Evolutionary conservation across 495 filamentous ascomycete species (phyloP).

Genomic region (Pyrenopolyporus hunteri): DNA sequence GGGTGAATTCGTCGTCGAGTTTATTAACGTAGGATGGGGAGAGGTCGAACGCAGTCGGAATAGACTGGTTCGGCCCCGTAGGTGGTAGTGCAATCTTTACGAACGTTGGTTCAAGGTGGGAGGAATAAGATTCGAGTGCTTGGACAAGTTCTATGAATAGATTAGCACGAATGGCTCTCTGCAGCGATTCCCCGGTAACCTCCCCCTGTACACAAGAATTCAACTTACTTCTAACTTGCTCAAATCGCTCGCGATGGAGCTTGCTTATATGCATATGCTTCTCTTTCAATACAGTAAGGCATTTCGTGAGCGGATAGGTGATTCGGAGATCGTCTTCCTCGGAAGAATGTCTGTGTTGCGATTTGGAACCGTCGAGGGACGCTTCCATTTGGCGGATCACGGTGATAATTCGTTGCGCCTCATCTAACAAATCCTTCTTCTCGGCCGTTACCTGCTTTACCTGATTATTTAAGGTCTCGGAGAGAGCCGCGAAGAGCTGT

Average conservation of each 20-base stretch:
- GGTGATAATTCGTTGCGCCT: constrained; percentile 84
- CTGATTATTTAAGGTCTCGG: constrained; percentile 85
- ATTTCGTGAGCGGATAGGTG: constrained; percentile 79
- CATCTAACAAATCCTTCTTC: constrained; percentile 83
- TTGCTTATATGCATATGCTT: constrained; percentile 80
- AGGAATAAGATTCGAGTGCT: constrained; percentile 92
- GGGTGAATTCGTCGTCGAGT: constrained; percentile 87
- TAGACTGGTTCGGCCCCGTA: constrained; percentile 71
- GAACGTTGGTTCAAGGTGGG: constrained; percentile 87
- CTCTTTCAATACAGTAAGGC: constrained; percentile 79
- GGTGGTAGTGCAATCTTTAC: constrained; percentile 83
- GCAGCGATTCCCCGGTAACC: neutral
- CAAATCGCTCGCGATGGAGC: constrained; percentile 85
- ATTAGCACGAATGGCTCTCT: constrained; percentile 20
- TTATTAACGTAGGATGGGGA: constrained; percentile 85
- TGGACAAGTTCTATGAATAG: constrained; percentile 76
- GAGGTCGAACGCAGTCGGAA: constrained; percentile 83
- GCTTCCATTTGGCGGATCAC: constrained; percentile 91
- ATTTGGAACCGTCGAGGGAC: constrained; percentile 78
- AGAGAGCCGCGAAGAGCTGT: constrained; percentile 85
- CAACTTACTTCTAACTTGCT: constrained; percentile 87
- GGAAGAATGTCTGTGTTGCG: constrained; percentile 57
- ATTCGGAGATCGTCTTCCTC: constrained; percentile 70
- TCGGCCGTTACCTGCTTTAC: constrained; percentile 79
- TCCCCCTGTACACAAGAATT: neutral